Evolutionary conservation across 768 basidiomycete species (phyloP).

Genomic region (Udeniomyces megalosporus): DNA sequence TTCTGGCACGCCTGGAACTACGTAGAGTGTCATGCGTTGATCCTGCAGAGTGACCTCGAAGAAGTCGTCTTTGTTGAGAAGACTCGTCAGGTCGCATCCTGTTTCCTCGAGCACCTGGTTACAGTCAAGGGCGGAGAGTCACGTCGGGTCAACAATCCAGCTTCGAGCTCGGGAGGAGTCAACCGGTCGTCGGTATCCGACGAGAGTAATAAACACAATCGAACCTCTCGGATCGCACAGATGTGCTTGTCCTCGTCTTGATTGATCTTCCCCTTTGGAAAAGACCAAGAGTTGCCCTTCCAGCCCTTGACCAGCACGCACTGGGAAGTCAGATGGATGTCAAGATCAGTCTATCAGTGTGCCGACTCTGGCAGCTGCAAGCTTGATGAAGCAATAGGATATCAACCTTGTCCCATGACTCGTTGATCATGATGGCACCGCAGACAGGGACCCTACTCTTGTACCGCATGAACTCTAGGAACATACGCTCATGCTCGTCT

Average conservation of each 20-base stretch:
- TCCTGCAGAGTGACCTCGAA: slow-evolving; percentile 78
- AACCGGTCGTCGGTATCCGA: too few relatives aligned
- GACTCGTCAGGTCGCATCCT: slow-evolving; percentile 52
- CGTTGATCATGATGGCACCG: slow-evolving; percentile 89
- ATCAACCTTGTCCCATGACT: slow-evolving; percentile 82
- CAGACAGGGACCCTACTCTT: slow-evolving; percentile 95
- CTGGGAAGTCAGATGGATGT: slow-evolving; percentile 33
- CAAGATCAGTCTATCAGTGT: too few relatives aligned
- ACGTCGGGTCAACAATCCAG: too few relatives aligned
- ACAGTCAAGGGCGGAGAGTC: neutral
- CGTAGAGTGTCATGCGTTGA: slow-evolving; percentile 61
- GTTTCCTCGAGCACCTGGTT: slow-evolving; percentile 93
- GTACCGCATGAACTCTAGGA: slow-evolving; percentile 83
- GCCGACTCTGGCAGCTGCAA: too few relatives aligned
- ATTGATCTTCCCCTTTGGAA: slow-evolving; percentile 99
- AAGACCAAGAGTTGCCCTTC: slow-evolving; percentile 97
- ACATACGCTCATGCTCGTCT: slow-evolving; percentile 68
- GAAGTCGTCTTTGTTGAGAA: slow-evolving; percentile 43
- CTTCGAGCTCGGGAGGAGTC: too few relatives aligned
- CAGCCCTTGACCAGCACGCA: slow-evolving; percentile 96
- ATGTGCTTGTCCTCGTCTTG: slow-evolving; percentile 65
- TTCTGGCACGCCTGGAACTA: slow-evolving; percentile 76
- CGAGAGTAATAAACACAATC: slow-evolving; percentile 18
- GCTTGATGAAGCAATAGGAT: too few relatives aligned
- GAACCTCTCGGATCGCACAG: slow-evolving; percentile 84